Percentiles rank a stretch among this genome's conserved stretches.
These are phyloP conservation scores for Clonostachys solani DNA, from an alignment of 2,329 filamentous ascomycete genomes.

Conservation along the genomic window DNA sequence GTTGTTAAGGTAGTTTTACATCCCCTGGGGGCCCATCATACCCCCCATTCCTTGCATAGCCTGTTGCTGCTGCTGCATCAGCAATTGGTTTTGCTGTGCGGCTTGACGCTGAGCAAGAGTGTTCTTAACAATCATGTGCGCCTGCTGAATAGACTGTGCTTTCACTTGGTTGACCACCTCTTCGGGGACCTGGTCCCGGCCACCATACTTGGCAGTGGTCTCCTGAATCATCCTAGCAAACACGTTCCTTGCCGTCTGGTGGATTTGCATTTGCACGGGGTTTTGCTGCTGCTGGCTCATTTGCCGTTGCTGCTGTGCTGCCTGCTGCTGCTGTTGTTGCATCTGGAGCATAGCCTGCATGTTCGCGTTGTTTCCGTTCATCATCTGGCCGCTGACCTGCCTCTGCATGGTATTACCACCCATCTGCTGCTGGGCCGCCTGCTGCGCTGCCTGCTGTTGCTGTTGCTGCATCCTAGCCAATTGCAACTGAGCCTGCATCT, in stretches of 20 bases:
- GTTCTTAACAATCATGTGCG: slow-evolving; percentile 26
- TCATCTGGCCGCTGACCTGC: slow-evolving; percentile 28
- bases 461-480: slow-evolving; percentile 31
- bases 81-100: slow-evolving; percentile 22
- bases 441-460: slow-evolving; percentile 28
- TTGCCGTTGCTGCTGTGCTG: slow-evolving; percentile 23
- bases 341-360: slow-evolving; percentile 24
- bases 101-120: slow-evolving; percentile 24
- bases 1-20: slow-evolving; percentile 24
- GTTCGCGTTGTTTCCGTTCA: slow-evolving; percentile 31
- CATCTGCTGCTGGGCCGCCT: slow-evolving; percentile 24
- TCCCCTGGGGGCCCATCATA: slow-evolving; percentile 48
- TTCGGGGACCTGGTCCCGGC: slow-evolving; percentile 36
- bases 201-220: slow-evolving; percentile 29
- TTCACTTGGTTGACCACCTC: slow-evolving; percentile 41
- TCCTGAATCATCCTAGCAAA: slow-evolving; percentile 31
- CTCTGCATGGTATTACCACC: slow-evolving; percentile 20
- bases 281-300: slow-evolving; percentile 22
- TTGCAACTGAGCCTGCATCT: slow-evolving; percentile 28
- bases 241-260: slow-evolving; percentile 21
- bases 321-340: slow-evolving; percentile 24
- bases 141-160: slow-evolving; percentile 29
- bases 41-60: slow-evolving; percentile 47
- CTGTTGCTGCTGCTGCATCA: slow-evolving; percentile 22
- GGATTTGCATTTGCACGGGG: slow-evolving; percentile 4